Evolutionary conservation across 495 filamentous ascomycete species (phyloP).

Genomic region (Stereocaulon alpinum): DNA sequence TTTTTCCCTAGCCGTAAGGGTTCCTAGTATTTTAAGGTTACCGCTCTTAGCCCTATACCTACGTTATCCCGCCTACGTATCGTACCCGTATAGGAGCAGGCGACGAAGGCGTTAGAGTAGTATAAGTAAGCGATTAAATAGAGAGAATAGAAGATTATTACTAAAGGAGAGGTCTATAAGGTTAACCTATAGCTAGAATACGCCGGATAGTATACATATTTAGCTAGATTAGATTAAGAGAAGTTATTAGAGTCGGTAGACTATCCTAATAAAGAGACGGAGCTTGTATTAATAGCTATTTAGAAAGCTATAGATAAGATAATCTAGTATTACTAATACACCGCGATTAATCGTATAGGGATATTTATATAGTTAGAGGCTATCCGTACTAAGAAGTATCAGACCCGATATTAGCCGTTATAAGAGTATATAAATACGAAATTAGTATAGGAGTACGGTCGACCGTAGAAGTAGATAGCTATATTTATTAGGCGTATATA

Average conservation of each 20-base stretch:
- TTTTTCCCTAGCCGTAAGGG: too few species aligned
- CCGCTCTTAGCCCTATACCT: too few species aligned
- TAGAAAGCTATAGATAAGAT: background rate
- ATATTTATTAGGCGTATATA: background rate
- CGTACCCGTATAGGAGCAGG: too few species aligned
- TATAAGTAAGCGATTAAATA: too few species aligned
- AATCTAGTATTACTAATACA: background rate
- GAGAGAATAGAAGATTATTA: too few species aligned
- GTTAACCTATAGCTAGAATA: background rate
- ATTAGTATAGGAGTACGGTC: background rate
- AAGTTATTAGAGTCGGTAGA: background rate
- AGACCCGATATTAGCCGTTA: background rate
- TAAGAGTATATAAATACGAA: background rate
- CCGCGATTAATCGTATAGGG: background rate
- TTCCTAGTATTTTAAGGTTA: too few species aligned
- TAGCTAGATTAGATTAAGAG: background rate
- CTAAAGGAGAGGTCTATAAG: background rate
- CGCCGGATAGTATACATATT: background rate
- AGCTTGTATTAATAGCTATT: background rate
- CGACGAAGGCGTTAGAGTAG: too few species aligned
- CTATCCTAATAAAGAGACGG: background rate
- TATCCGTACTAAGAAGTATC: background rate
- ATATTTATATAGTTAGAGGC: background rate
- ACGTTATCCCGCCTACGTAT: too few species aligned
- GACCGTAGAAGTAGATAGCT: background rate